Base-by-base conservation (phyloP, 1,284 basidiomycete genomes). In the Trametes polyzona region DNA sequence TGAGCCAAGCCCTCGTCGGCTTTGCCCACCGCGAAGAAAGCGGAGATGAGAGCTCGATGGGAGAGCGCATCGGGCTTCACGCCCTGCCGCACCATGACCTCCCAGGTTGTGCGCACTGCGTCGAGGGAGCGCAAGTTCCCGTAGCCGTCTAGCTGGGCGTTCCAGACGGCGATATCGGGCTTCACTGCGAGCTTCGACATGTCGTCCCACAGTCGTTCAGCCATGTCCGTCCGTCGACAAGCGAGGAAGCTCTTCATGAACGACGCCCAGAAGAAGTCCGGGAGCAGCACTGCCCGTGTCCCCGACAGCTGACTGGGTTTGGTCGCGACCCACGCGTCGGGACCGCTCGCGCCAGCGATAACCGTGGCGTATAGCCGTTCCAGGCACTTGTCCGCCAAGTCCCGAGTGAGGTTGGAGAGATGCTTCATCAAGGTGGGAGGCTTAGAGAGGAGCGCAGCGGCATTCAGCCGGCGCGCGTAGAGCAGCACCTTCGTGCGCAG, bases 201-300 rank as follows among this genome's bases (percentile, higher is more conserved):
- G 61, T 88, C 85, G 35, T 82, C 76, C 90, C 89, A 91, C 6
- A 91, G 65, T 29, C 71, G 71, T 42, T 78, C 78, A 0, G 84
- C 88, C 17, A 86, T 68, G 52, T 88, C 83, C 39, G 76, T 74
- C 42, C 78, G 73, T 27, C 78, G 73, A 58, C 78, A 78, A 52
- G 73, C 75, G 42, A 90, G 70, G 60, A 90, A 89, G 16, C 79
- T 83, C 3, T 76, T 77, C 44, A 92, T 70, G 62, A 92, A 84
- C 2, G 81, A 76, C 0, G 77, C 76, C 89, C 89, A 92, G 17
- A 76, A 72, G 10, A 76, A 70, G 55, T 83, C 79, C 3, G 81
- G 77, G 64, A 92, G 72, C 11, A 80, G 69, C 17, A 86, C 71
- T n/a, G 75, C 73, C 57, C 71, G 79, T 21, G 69, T 65, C 3